Evolutionary conservation across 129 eudicot species (phyloP), one percentile per base, ranked within the genome.

Genomic region (carrot (Daucus carota)): DNA sequence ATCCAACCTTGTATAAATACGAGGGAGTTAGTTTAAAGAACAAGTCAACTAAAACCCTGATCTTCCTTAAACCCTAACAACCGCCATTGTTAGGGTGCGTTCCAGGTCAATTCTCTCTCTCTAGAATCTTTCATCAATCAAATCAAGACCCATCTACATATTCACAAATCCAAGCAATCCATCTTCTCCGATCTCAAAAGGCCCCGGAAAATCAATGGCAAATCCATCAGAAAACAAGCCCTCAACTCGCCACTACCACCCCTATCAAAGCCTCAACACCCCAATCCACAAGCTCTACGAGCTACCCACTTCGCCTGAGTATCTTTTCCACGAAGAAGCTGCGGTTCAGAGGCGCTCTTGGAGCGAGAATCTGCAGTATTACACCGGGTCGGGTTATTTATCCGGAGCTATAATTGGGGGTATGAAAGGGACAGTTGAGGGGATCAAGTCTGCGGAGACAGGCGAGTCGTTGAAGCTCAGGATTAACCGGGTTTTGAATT

Each of bases 231-330:
- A 70, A 32, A 16, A 70, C 10, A 78, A 70, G 45, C 70, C 81
- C 7, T 16, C 70, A 1, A 78, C 76, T 72, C 76, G 84, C 29
- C 77, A 69, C 18, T 81, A 81, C 77, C 66, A 76, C 60, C 84
- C 84, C 0, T 81, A 75, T 36, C 84, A 71, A 76, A 76, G 72
- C 40, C 84, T 75, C 60, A 52, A 72, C 24, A n/a, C 32, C 63
- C 84, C 84, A 3, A 67, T 68, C 28, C 76, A 29, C 20, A 75
- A 44, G 29, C 80, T 81, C 32, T 81, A 81, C 77, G 63, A 75
- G 31, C 80, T 81, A 29, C 84, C 84, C 33, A 81, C 84, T 63
- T 75, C 84, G 34, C 84, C 84, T 4, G 80, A 75, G 18, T 76
- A 68, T 76, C 84, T 81, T 70, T 75, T 59, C 59, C 73, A 72